phyloP scores from a whole-genome alignment of 2,329 filamentous ascomycete genomes.

The Penicillium sp. region DNA sequence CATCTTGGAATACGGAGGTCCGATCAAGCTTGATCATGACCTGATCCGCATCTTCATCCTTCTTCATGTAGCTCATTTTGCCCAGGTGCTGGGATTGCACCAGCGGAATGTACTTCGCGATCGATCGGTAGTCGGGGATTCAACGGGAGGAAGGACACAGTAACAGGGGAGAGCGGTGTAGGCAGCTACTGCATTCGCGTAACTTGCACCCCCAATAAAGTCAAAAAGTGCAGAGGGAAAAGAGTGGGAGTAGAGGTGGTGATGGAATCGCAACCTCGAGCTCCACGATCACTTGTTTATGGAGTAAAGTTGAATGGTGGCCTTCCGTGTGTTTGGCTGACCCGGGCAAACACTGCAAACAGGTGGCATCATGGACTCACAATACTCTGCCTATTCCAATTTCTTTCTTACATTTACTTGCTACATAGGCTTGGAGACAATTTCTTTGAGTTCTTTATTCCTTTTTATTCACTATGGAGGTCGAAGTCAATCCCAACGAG shows the following conservation, averaged over 20 bases:
- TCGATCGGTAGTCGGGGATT: constrained; percentile 24
- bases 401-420: not conserved
- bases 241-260: constrained; percentile 14
- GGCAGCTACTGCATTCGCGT: constrained; percentile 26
- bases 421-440: not conserved
- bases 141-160: constrained; percentile 26
- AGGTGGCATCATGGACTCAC: constrained; percentile 32
- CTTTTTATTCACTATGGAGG: constrained; percentile 53
- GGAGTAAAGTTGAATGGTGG: constrained; percentile 37
- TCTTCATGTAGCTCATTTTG: constrained; percentile 94
- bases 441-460: not conserved
- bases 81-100: constrained; percentile 32
- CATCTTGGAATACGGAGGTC: constrained; percentile 98
- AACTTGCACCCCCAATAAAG: constrained; percentile 13
- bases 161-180: constrained; percentile 25
- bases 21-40: constrained; percentile 96
- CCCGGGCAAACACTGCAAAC: constrained; percentile 41
- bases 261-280: constrained; percentile 22
- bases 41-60: constrained; percentile 95
- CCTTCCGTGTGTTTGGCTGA: constrained; percentile 39
- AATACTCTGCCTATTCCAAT: constrained; percentile 3
- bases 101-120: constrained; percentile 26
- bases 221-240: not conserved
- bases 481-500: constrained; percentile 91
- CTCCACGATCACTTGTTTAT: constrained; percentile 24